Evolutionary conservation across 148 eudicot genomes (phyloP).

Genomic region (Chenopodium quinoa): DNA sequence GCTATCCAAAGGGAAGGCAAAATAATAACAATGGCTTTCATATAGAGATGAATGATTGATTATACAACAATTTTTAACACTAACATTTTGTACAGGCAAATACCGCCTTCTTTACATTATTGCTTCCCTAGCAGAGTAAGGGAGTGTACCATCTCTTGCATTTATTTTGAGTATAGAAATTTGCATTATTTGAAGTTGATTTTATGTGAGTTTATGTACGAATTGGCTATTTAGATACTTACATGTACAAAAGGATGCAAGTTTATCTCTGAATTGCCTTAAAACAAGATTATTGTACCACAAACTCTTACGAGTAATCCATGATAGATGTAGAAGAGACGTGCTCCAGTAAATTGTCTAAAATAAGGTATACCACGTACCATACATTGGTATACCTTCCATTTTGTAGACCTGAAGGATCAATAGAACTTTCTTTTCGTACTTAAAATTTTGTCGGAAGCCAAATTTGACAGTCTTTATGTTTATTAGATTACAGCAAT

Average conservation of each 20-base stretch:
- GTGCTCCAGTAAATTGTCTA: no score
- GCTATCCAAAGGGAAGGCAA: neutral
- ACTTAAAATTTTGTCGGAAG: no score
- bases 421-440: no score
- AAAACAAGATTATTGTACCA: no score
- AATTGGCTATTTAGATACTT: neutral
- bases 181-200: neutral
- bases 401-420: no score
- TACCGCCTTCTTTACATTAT: slow-evolving; percentile 1
- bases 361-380: no score
- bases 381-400: no score
- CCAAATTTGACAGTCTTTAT: no score
- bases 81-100: slow-evolving; percentile 18
- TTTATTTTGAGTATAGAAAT: slow-evolving; percentile 8
- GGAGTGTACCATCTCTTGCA: neutral
- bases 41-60: neutral
- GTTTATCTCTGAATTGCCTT: no score
- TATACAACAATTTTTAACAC: neutral
- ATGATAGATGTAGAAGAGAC: no score
- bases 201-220: neutral
- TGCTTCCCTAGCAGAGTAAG: neutral
- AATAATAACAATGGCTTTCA: slow-evolving; percentile 1
- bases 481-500: no score
- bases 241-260: neutral
- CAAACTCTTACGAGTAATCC: no score